Evolutionary conservation across 2,329 filamentous ascomycete species (phyloP), one percentile per base, ranked within the genome.

Genomic region (Coleophoma eucalyptorum): DNA sequence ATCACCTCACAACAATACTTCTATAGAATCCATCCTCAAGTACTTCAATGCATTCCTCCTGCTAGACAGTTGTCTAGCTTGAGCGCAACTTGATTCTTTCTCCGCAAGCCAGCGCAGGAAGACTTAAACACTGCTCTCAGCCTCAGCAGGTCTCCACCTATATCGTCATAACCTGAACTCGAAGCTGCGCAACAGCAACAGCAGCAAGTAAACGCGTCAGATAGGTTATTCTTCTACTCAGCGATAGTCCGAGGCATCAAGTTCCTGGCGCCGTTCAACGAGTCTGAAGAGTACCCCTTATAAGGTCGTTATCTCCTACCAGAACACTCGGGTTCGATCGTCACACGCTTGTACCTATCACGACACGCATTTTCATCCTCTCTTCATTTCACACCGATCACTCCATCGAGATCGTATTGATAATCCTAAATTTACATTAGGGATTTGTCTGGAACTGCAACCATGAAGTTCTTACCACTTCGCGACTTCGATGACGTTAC

Each of bases 401-500:
- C 49, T 47, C 45, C 51, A 50, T 46, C 51, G 35, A 46, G 50
- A 51, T 55, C 52, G 54, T 52, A 49, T 64, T 59, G 55, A 60
- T 53, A 60, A 57, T 48, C 55, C 53, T 33, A 55, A 55, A 53
- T 56, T 49, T 60, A 60, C 56, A 45, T 54, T 52, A 48, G 55
- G 58, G 60, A 58, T 60, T 35, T 46, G 20, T 49, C 15, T 18
- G 19, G 43, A 57, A 46, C 43, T 35, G 49, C 48, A 38, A 62
- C 55, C 54, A 65, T 67, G 65, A 68, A 99, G 93, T 99, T 95
- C 71, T 79, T 99, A 63, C 91, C 93, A 54, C 81, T 96, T 56
- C 86, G 85, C 70, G 89, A 95, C 60, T 92, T 97, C 67, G 92
- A 97, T 70, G 84, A 88, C 69, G 89, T 97, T 59, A 93, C 91